Base-by-base conservation (phyloP, 352 stramenopile genomes). In the Phytophthora tubulina region DNA sequence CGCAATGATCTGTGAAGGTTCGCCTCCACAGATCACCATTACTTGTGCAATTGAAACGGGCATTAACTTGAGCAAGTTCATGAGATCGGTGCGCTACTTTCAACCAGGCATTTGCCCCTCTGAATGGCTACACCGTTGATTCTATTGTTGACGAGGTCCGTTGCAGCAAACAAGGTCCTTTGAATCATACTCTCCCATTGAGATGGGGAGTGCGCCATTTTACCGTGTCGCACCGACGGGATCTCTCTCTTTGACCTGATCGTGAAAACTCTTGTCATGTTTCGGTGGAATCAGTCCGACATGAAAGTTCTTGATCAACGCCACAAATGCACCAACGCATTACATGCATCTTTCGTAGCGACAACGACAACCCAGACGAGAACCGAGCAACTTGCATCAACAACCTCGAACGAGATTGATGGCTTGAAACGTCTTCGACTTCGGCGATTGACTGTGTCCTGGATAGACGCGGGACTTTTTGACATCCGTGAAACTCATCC, bases 401-500 rank as follows among this genome's bases (percentile, higher is more conserved):
- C 21, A 31, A 66, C 14, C 46, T 50, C 27, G n/a, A 58, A 39
- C 21, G 57, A 42, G 50, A 67, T 58, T 27, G 30, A 59, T 72
- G 55, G 53, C 52, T 63, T 63, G 35, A 27, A 6, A 38, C 8
- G 32, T 33, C n/a, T 11, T 55, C 14, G 35, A 36, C 6, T n/a
- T 30, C 15, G 33, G 6, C 27, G 9, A 8, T 59, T 21, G 52
- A 33, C 9, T 51, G 46, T 27, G 21, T 21, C 13, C 59, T 56
- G 39, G 61, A 69, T 69, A 63, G 62, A 49, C 62, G 41, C 61
- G n/a, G n/a, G 21, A 38, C 54, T 54, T 36, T 4, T 50, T 30
- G 60, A 54, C 61, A 70, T 49, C 41, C 41, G 49, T n/a, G 60
- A 59, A 62, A 17, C 33, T 59, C 42, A 64, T 44, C 64, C 65